Evolutionary conservation across 139 green algal genomes (phyloP).

Genomic region (Picochlorum sp.): DNA sequence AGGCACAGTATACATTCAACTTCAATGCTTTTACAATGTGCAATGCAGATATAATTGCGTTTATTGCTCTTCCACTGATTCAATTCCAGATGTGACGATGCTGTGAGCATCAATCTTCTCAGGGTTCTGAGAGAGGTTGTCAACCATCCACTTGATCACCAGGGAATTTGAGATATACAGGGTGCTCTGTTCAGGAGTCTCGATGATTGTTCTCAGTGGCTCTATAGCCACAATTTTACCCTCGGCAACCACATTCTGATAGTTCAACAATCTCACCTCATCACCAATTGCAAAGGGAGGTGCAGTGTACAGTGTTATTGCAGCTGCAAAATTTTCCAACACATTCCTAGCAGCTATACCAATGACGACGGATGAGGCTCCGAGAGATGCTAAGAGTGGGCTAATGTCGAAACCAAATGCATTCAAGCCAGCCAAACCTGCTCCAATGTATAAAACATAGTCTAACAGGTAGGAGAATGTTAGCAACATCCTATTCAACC

Average conservation of each 20-base stretch:
- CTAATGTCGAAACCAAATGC: constrained; percentile 19
- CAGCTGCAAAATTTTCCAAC: constrained; percentile 11
- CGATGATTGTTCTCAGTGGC: constrained; percentile 21
- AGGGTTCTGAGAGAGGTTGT: not conserved
- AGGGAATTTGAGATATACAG: constrained; percentile 25
- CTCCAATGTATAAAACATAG: not conserved
- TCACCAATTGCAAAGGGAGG: constrained; percentile 20
- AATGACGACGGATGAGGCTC: constrained; percentile 14
- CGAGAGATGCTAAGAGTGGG: constrained; percentile 20
- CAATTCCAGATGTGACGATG: not conserved
- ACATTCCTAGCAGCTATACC: constrained; percentile 19
- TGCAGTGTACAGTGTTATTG: constrained; percentile 12
- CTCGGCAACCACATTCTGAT: not conserved
- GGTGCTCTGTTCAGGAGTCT: constrained; percentile 1
- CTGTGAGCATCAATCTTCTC: too few species aligned
- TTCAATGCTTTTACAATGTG: too few species aligned
- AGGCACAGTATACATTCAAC: too few species aligned
- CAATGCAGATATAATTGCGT: not conserved
- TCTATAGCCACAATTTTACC: constrained; percentile 20
- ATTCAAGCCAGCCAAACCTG: not conserved
- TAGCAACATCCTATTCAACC: not conserved
- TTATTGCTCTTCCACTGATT: constrained; percentile 5
- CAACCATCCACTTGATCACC: constrained; percentile 1
- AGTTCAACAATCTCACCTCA: constrained; percentile 9
- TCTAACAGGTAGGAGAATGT: constrained; percentile 1